These are phyloP conservation scores for Schizosaccharomyces pombe DNA, from an alignment of 805 yeast species.

Conservation along the genomic window ASM294v3 CU329670.1:1555001-1555500, in stretches of 20 bases:
- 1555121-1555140: neutral
- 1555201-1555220: slow-evolving; percentile 10
- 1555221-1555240: neutral
- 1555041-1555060: too few species aligned
- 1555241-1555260: neutral
- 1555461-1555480: slow-evolving; percentile 9
- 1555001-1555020: too few species aligned
- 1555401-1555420: slow-evolving; percentile 1
- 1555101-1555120: too few species aligned
- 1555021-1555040: too few species aligned
- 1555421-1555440: slow-evolving; percentile 13
- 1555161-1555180: slow-evolving; percentile 28
- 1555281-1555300: slow-evolving; percentile 19
- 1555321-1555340: slow-evolving; percentile 16
- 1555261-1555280: slow-evolving; percentile 8
- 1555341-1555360: slow-evolving; percentile 12
- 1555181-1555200: slow-evolving; percentile 25
- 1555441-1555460: slow-evolving; percentile 14
- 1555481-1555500: neutral
- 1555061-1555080: too few species aligned
- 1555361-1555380: slow-evolving; percentile 11
- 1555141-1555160: slow-evolving; percentile 8
- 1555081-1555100: too few species aligned
- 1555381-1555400: slow-evolving; percentile 11
- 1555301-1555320: slow-evolving; percentile 16